Base-by-base conservation (phyloP, 805 yeast genomes). In the Candida vartiovaarae region DNA sequence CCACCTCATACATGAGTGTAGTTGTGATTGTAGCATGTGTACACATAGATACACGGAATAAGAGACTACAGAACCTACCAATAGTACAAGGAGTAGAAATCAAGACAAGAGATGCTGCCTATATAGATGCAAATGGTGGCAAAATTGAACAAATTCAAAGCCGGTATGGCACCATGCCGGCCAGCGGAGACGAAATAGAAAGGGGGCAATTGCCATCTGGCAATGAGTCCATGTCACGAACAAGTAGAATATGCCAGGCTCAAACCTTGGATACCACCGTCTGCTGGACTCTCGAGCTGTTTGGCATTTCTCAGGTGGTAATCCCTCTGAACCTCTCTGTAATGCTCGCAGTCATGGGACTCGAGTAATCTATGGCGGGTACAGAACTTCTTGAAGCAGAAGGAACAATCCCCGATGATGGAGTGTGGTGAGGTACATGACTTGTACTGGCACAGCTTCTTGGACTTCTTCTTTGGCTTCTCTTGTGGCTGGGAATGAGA, bases 351-450 rank as follows among this genome's bases (percentile, higher is more conserved):
- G 47, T 65, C 56, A 58, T 80, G 86, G 53, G 76, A 75, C 59
- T 80, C 86, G 49, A 80, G 62, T 45, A 80, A 63, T 44, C 86
- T 66, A 64, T 80, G 86, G 53, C 75, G 76, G 9, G 84, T 79
- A 53, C 86, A 80, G 54, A 75, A 80, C 59, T 76, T 77, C 44
- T 82, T 82, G 44, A 70, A 69, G 58, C 86, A 80, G 55, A 75
- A 78, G 38, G 71, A 67, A 54, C 86, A 80, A 51, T 76, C 80
- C 26, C 86, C 86, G 39, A 80, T 20, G 77, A 79, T 37, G 66
- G 64, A 32, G 75, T 67, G 48, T 57, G 61, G 53, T 4, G 53
- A 47, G 1, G 57, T 47, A 39, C 62, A 58, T 10, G 46, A 36
- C 36, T 48, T 52, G 43, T 53, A 52, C 7, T 53, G 53, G 41